phyloP scores from a whole-genome alignment of 2,329 filamentous ascomycete genomes.

The Sphaerulina populicola region DNA sequence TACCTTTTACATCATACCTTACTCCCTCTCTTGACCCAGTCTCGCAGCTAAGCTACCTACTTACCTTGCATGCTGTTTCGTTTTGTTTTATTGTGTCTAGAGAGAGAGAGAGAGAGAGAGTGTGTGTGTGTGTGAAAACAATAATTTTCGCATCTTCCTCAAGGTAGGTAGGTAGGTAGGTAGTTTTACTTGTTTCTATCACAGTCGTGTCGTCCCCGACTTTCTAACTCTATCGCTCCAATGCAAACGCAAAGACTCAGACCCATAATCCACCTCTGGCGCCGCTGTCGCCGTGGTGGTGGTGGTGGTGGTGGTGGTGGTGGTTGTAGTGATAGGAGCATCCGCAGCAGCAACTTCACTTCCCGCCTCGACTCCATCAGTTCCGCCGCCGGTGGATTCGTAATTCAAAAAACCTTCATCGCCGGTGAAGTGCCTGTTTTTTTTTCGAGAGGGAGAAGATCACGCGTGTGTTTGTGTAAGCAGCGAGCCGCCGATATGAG shows the following conservation, averaged over 20 bases:
- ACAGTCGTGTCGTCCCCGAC: conserved; percentile 1
- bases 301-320: too few relatives aligned
- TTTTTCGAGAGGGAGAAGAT: neutral
- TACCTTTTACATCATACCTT: too few relatives aligned
- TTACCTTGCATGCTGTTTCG: too few relatives aligned
- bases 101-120: too few relatives aligned
- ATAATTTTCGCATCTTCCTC: too few relatives aligned
- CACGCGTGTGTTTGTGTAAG: conserved; percentile 13
- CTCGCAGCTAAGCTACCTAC: too few relatives aligned
- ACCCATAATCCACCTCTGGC: conserved; percentile 5
- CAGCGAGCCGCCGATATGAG: neutral
- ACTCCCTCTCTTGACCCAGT: too few relatives aligned
- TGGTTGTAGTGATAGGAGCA: neutral
- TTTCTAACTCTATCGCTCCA: conserved; percentile 2
- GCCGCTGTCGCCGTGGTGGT: neutral
- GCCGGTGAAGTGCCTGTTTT: conserved; percentile 46
- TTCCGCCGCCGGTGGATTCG: conserved; percentile 21
- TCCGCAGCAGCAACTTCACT: neutral
- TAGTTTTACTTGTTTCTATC: neutral
- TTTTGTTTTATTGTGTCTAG: too few relatives aligned
- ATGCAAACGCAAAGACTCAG: conserved; percentile 8
- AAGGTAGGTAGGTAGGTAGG: too few relatives aligned
- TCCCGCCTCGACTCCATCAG: conserved; percentile 9
- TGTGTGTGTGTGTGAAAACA: too few relatives aligned
- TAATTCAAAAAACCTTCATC: conserved; percentile 49